phyloP scores from a whole-genome alignment of 2,329 filamentous ascomycete species.

The Paecilomyces variotii region DNA sequence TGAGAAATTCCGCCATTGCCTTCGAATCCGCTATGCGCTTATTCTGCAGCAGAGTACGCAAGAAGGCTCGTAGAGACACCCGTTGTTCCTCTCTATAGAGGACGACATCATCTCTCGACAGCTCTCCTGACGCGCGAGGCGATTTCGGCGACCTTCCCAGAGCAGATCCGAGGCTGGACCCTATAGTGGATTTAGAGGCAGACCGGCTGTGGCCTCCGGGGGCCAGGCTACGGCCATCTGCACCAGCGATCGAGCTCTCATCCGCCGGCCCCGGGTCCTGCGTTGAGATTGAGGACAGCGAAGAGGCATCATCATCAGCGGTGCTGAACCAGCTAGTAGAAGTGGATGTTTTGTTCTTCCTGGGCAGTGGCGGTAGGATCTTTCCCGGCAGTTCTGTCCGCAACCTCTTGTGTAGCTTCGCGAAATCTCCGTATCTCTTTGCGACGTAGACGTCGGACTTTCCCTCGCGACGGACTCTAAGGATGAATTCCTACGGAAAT shows the following conservation, averaged over 20 bases:
- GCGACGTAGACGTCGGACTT: conserved; percentile 72
- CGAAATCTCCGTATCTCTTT: conserved; percentile 83
- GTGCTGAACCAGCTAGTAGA: conserved; percentile 51
- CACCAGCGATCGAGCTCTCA: conserved; percentile 14
- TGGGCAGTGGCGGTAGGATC: conserved; percentile 74
- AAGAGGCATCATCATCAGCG: conserved; percentile 69
- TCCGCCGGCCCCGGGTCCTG: conserved; percentile 44
- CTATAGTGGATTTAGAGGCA: conserved; percentile 21
- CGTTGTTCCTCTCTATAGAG: conserved; percentile 84
- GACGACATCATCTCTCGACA: conserved; percentile 43
- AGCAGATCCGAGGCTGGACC: neutral
- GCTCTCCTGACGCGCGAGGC: conserved; percentile 35
- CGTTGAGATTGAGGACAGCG: conserved; percentile 72
- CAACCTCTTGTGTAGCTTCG: conserved; percentile 66
- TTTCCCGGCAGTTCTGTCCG: conserved; percentile 84
- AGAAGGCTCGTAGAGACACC: conserved; percentile 80
- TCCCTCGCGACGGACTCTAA: conserved; percentile 73
- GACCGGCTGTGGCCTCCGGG: conserved; percentile 17
- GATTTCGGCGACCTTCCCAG: conserved; percentile 17
- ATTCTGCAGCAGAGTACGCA: conserved; percentile 80
- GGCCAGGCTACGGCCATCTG: conserved; percentile 22
- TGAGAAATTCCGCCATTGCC: conserved; percentile 78
- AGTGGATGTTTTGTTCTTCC: conserved; percentile 81
- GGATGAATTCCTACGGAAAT: conserved; percentile 65
- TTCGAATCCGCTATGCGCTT: conserved; percentile 74